These are phyloP conservation scores for Penicillium freii DNA, from an alignment of 2,329 filamentous ascomycete genomes.

Conservation along the genomic window DNA sequence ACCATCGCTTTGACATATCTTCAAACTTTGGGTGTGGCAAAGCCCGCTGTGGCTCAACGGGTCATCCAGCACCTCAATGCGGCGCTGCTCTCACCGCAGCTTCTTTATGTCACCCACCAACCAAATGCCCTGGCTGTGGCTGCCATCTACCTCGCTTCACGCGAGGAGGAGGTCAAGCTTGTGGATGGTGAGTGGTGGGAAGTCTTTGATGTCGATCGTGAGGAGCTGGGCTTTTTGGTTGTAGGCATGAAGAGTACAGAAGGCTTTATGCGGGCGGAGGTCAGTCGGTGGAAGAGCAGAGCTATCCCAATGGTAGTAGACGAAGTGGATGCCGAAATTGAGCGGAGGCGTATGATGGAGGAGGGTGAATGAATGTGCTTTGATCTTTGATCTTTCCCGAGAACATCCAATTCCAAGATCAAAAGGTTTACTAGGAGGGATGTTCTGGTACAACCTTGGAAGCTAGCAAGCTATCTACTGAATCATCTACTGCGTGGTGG, in stretches of 20 bases:
- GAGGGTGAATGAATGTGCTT: conserved; percentile 37
- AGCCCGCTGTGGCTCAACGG: conserved; percentile 58
- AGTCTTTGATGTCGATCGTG: conserved; percentile 91
- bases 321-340: conserved; percentile 60
- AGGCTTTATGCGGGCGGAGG: conserved; percentile 63
- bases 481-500: background rate
- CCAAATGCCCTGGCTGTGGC: conserved; percentile 80
- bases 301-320: conserved; percentile 59
- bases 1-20: conserved; percentile 87
- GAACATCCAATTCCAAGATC: background rate
- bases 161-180: conserved; percentile 72
- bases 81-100: conserved; percentile 78
- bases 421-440: background rate
- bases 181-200: conserved; percentile 94
- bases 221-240: conserved; percentile 90
- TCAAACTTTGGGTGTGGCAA: conserved; percentile 75
- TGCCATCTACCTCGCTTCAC: conserved; percentile 84
- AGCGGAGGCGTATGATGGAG: conserved; percentile 47
- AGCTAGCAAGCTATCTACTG: background rate
- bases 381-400: background rate
- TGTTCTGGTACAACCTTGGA: background rate
- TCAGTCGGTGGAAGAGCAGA: conserved; percentile 52
- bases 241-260: conserved; percentile 79
- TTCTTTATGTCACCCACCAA: conserved; percentile 89
- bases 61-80: conserved; percentile 81